Base-by-base conservation (phyloP, 2,329 filamentous ascomycete genomes). In the Colletotrichum zoysiae region DNA sequence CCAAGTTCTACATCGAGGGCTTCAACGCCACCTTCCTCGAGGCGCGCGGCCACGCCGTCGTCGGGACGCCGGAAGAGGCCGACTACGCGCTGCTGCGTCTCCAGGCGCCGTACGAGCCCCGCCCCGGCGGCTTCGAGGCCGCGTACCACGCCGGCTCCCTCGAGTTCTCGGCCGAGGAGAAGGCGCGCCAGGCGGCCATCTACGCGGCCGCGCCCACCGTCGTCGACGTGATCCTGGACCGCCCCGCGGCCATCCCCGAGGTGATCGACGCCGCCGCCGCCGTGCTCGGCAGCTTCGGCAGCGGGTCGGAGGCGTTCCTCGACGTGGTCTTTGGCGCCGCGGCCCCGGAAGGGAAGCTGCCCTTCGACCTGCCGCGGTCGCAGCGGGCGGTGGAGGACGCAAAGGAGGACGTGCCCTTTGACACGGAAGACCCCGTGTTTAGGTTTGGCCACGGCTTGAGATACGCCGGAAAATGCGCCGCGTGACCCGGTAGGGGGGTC, bases 361-460 rank as follows among this genome's bases (percentile, higher is more conserved):
- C 84, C 0, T 84, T 86, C 75, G 85, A 87, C 75, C 65, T 87
- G 44, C 85, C 86, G 0, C 75, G 82, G 14, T 85, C 82, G 7
- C 80, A 81, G 73, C 79, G 77, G 56, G 85, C 84, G 1, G 85
- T 85, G 0, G 79, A 81, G 57, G 79, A 75, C 11, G 72, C 74
- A 0, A 72, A 62, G 18, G 76, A 78, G 44, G 79, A 81, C 57
- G 74, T 79, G 14, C 75, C 78, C 0, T 81, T 75, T 56, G 78
- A 80, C 48, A 77, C 77, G 0, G 68, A 75, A 35, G 67, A 78
- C 38, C 75, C 79, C 1, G 44, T 78, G 8, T 81, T 81, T 46
- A 72, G 72, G 64, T 80, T 79, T 69, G 79, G 79, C 0, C 76
- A 79, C 35, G 79, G 79, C 3, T n/a, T 73, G 58, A 59, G 62